Percentiles rank a stretch among this genome's conserved stretches.
Evolutionary conservation across 768 basidiomycete genomes (phyloP).

Genomic region (Lactarius pseudohatsudake): DNA sequence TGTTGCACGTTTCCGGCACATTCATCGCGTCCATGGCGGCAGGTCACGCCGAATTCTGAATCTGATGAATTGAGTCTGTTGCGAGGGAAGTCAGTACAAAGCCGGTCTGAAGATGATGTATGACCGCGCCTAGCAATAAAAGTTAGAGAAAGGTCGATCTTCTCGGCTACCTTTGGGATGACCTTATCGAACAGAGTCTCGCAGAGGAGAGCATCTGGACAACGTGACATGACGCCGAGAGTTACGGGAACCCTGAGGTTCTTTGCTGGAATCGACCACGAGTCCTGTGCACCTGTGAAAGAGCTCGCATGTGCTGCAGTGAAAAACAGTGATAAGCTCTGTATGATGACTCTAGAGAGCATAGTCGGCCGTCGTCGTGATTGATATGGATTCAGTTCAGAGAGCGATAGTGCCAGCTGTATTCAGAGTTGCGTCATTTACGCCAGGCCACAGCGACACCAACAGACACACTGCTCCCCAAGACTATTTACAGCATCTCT

Average conservation of each 20-base stretch:
- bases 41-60: conserved; percentile 72
- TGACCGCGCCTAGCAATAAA: conserved; percentile 73
- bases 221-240: conserved; percentile 65
- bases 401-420: neutral
- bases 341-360: neutral
- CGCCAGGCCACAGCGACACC: neutral
- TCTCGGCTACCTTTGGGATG: conserved; percentile 56
- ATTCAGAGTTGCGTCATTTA: conserved; percentile 20
- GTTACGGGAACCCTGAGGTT: conserved; percentile 49
- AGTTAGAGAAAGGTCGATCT: conserved; percentile 65
- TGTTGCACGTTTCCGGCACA: conserved; percentile 90
- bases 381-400: neutral
- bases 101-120: neutral
- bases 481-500: neutral
- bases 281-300: conserved; percentile 8
- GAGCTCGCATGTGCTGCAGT: neutral
- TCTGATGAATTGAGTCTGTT: conserved; percentile 62
- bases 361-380: neutral
- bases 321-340: neutral
- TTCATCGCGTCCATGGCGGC: conserved; percentile 78
- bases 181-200: conserved; percentile 77
- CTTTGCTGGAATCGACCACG: conserved; percentile 12
- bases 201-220: conserved; percentile 83
- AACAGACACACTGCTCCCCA: neutral
- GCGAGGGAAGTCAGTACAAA: neutral